These are phyloP conservation scores for Terana coerulea DNA, from an alignment of 768 basidiomycete genomes.

Conservation along the genomic window DNA sequence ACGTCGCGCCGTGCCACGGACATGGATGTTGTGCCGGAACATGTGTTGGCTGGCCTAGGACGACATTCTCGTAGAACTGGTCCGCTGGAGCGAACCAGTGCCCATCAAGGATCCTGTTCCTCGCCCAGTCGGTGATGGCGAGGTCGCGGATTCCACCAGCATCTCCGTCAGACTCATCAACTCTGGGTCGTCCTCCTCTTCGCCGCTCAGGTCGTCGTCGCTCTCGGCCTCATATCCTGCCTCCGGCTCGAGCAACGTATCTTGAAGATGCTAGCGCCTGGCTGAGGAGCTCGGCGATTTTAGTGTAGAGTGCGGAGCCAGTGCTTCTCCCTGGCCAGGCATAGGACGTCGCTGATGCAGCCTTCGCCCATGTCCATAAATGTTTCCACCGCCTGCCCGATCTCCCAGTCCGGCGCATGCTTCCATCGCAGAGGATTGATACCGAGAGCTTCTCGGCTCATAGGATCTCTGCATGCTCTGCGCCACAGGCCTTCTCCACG, in stretches of 20 bases:
- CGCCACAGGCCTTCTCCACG: constrained; percentile 65
- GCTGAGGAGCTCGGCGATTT: constrained; percentile 59
- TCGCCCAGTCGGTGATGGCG: constrained; percentile 69
- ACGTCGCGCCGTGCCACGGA: constrained; percentile 45
- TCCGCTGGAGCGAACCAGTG: constrained; percentile 76
- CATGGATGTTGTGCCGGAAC: constrained; percentile 47
- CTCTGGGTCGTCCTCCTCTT: constrained; percentile 43
- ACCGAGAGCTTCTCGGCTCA: constrained; percentile 58
- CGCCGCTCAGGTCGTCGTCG: constrained; percentile 32
- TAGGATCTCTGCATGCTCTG: constrained; percentile 41
- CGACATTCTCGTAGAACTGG: constrained; percentile 48
- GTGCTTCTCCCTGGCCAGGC: constrained; percentile 61
- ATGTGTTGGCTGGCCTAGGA: constrained; percentile 34
- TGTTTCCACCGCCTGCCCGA: constrained; percentile 60
- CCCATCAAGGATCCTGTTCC: constrained; percentile 68
- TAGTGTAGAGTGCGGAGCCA: constrained; percentile 67
- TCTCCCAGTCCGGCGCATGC: constrained; percentile 55
- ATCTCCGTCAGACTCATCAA: constrained; percentile 41
- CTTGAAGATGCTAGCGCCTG: constrained; percentile 63
- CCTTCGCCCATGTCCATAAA: constrained; percentile 76
- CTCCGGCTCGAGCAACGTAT: constrained; percentile 36
- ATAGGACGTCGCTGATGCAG: constrained; percentile 55
- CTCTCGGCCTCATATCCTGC: constrained; percentile 29
- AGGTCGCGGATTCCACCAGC: constrained; percentile 44
- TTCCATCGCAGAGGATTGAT: constrained; percentile 29